Conservation (phyloP, 345 rosid genomes). For the Nasturtium officinale region DNA sequence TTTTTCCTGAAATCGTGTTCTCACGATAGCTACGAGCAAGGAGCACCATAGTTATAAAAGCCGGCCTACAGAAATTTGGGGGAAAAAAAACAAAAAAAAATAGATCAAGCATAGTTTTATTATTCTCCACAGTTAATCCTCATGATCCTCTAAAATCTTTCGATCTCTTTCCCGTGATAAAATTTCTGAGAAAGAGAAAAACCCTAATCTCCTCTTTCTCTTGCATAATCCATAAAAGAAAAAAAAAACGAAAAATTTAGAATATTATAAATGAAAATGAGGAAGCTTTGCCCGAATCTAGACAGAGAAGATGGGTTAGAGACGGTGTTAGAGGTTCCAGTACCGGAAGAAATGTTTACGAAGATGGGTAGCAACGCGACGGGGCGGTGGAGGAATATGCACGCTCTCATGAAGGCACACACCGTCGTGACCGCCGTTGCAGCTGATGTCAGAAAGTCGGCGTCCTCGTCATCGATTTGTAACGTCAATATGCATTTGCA, state of each 20-base stretch:
- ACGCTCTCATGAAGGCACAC: conserved; percentile 67
- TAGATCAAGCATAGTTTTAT: conserved; percentile 19
- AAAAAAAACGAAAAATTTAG: not conserved
- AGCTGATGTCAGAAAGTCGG: conserved; percentile 25
- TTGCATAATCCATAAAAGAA: conserved; percentile 1
- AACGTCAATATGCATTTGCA: conserved; percentile 54
- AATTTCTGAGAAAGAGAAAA: conserved; percentile 35
- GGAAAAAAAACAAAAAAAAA: not conserved
- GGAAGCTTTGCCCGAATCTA: conserved; percentile 58
- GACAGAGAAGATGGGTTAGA: conserved; percentile 58
- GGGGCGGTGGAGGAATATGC: conserved; percentile 79
- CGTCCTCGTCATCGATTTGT: conserved; percentile 39
- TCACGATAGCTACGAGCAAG: conserved; percentile 66
- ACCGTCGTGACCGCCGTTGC: conserved; percentile 42
- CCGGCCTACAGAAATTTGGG: conserved; percentile 32
- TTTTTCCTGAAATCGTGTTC: conserved; percentile 59
- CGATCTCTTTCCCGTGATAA: conserved; percentile 23
- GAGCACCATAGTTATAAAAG: conserved; percentile 44
- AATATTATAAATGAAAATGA: conserved; percentile 40
- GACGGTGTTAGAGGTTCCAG: conserved; percentile 62
- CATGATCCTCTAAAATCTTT: conserved; percentile 24
- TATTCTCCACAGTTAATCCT: not conserved
- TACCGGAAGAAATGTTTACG: conserved; percentile 63
- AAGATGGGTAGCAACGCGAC: conserved; percentile 47
- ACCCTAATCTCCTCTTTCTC: conserved; percentile 30